Percentiles rank a stretch among this genome's conserved stretches.
These are phyloP conservation scores for Actinomucor elegans DNA, from an alignment of 371 early-diverging fungal species.

Conservation along the genomic window DNA sequence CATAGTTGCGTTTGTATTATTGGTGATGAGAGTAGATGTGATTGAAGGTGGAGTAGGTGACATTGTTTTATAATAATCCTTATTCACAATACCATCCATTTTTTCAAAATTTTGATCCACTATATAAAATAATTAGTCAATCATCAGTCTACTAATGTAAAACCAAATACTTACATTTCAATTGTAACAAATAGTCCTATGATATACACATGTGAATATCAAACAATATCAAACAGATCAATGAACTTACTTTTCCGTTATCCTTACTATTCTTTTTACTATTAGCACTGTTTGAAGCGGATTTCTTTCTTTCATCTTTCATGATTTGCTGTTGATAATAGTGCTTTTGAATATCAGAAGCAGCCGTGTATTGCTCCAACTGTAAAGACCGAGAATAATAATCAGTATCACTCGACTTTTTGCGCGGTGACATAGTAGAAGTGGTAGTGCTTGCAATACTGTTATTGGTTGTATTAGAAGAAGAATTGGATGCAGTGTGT, in stretches of 20 bases:
- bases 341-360: constrained; percentile 17
- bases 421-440: constrained; percentile 16
- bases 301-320: constrained; percentile 24
- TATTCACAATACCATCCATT: constrained; percentile 56
- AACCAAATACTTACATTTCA: constrained; percentile 13
- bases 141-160: neutral
- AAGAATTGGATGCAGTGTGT: constrained; percentile 1
- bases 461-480: constrained; percentile 5
- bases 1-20: too few species aligned
- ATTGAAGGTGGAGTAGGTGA: constrained; percentile 7
- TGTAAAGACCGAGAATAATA: neutral
- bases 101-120: constrained; percentile 51
- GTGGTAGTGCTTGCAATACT: constrained; percentile 1
- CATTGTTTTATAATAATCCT: constrained; percentile 28
- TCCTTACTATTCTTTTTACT: constrained; percentile 8
- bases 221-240: too few species aligned
- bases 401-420: constrained; percentile 26
- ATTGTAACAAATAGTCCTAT: constrained; percentile 7
- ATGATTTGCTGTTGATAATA: constrained; percentile 17
- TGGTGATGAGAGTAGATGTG: neutral
- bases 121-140: constrained; percentile 7
- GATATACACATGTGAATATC: neutral
- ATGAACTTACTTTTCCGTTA: constrained; percentile 18
- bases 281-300: constrained; percentile 11
- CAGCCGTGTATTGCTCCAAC: neutral